A percentile compares a stretch with the other conserved stretches of the same genome.
Conservation (phyloP, 2,329 filamentous ascomycete genomes). For the Biscogniauxia marginata region DNA sequence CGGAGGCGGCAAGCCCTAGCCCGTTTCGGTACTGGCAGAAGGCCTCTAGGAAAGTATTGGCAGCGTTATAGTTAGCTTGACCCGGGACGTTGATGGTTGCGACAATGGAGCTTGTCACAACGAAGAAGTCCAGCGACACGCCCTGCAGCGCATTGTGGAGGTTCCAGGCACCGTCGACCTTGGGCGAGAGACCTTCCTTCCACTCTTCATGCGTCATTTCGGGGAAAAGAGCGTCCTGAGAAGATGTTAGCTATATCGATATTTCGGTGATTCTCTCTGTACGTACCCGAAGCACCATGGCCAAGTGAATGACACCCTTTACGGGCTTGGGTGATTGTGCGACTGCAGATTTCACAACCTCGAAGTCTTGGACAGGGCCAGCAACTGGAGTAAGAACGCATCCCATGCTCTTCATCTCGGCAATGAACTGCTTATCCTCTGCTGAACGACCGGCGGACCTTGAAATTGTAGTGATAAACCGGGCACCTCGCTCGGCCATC, state of each 20-base stretch:
- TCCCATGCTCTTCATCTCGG: conserved; percentile 23
- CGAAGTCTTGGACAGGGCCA: conserved; percentile 17
- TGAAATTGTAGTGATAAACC: conserved; percentile 38
- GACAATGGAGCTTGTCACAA: conserved; percentile 32
- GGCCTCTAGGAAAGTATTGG: conserved; percentile 36
- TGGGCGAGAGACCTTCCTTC: conserved; percentile 32
- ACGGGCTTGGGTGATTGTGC: conserved; percentile 13
- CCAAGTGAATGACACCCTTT: conserved; percentile 24
- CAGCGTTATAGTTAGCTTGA: conserved; percentile 38
- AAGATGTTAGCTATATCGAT: conserved; percentile 9
- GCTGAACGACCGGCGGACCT: conserved; percentile 26
- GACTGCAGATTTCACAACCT: conserved; percentile 16
- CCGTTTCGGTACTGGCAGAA: conserved; percentile 32
- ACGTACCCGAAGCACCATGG: conserved; percentile 27
- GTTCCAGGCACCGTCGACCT: conserved; percentile 42
- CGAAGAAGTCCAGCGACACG: conserved; percentile 36
- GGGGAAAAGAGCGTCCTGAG: conserved; percentile 33
- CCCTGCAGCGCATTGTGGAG: conserved; percentile 32
- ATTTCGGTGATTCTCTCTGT: not conserved
- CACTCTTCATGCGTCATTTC: conserved; percentile 37
- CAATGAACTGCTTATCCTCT: conserved; percentile 14
- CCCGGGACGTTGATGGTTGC: conserved; percentile 26
- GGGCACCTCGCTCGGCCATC: conserved; percentile 38
- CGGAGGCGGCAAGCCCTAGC: conserved; percentile 33
- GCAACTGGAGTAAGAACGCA: conserved; percentile 13